Evolutionary conservation across 2,329 filamentous ascomycete genomes (phyloP), one percentile per base, ranked within the genome.

Genomic region (Xylaria sp.): DNA sequence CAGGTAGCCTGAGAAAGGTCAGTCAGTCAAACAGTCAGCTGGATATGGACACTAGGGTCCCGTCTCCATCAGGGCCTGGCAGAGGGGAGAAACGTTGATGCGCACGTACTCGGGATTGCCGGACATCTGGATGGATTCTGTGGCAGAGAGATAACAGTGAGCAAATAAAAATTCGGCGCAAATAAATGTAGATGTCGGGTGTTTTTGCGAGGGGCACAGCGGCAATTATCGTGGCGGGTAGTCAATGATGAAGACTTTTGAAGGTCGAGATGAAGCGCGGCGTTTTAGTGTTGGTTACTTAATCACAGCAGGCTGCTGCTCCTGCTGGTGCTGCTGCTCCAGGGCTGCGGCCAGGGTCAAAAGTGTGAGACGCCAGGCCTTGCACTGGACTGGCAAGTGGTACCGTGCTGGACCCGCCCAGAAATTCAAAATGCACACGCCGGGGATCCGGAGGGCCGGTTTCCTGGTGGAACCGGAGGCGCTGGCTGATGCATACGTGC

Each of bases 221-320:
- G 17, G 24, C 37, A 17, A 39, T 34, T 44, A 24, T 45, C 54
- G 41, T 48, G 57, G 54, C 22, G 42, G 52, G 58, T 48, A 59
- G 60, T 63, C 60, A 59, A 65, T 64, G 58, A 52, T 61, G 62
- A 61, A 66, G 64, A 66, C 60, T 66, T 67, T 67, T 59, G 62
- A 62, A 56, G 56, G 59, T 61, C 63, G 63, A 62, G 61, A 63
- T 59, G 57, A 58, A 61, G 60, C 60, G 60, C 58, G 52, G 60
- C 56, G 58, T 64, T 67, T 67, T 66, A 66, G 64, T 61, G 54
- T 50, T 48, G 63, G 53, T 66, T 67, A 66, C 60, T 56, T 60
- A 63, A 62, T 60, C 58, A 59, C 29, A 49, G 24, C 24, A 5
- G 11, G 24, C 24, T n/a, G 11, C 11, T 26, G 24, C 6, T 11